Evolutionary conservation across 345 rosid species (phyloP).

Genomic region (Gossypium bickii): DNA sequence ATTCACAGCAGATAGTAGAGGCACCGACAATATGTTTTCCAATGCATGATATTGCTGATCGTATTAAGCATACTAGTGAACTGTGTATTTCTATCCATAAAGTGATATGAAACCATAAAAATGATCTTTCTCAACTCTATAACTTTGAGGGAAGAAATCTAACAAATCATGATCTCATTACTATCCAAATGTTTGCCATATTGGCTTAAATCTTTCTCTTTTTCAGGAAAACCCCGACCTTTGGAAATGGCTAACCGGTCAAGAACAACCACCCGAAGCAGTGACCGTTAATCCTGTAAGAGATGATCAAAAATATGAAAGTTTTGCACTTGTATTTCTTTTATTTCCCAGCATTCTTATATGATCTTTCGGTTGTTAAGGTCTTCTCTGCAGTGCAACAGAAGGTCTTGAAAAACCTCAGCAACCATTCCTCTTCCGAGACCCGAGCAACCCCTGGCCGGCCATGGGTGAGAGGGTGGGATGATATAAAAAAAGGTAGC

Average conservation of each 20-base stretch:
- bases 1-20: not conserved
- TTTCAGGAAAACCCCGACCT: constrained; percentile 90
- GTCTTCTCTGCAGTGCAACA: constrained; percentile 66
- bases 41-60: not conserved
- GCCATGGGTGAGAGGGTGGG: constrained; percentile 80
- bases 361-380: constrained; percentile 26
- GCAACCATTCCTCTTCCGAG: constrained; percentile 46
- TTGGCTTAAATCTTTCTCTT: constrained; percentile 5
- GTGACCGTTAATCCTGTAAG: constrained; percentile 70
- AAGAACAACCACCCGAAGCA: constrained; percentile 83
- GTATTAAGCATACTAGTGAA: not conserved
- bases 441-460: constrained; percentile 58
- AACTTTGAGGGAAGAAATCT: not conserved
- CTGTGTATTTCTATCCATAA: not conserved
- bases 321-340: not conserved
- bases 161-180: not conserved
- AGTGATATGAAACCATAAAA: not conserved
- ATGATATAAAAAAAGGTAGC: constrained; percentile 55
- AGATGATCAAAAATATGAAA: not conserved
- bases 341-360: not conserved
- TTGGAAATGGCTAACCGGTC: constrained; percentile 90
- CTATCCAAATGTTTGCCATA: not conserved
- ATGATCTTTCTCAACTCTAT: not conserved
- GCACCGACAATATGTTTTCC: not conserved
- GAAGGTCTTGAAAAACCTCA: constrained; percentile 63